phyloP scores from a whole-genome alignment of 176 grass and related monocot genomes.

The Neostapfia colusana region DNA sequence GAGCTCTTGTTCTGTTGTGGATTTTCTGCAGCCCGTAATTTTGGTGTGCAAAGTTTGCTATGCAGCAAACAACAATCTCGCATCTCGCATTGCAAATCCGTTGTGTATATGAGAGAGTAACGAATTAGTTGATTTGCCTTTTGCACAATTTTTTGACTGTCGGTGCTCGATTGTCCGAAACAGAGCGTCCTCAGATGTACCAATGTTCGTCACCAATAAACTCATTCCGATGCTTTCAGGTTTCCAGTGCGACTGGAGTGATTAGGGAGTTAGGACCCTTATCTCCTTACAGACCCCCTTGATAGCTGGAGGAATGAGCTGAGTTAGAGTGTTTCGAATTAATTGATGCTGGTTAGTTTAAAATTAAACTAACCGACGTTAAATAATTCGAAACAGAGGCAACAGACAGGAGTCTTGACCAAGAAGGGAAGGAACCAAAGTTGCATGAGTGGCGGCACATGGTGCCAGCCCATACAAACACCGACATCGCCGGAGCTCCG shows the following conservation, averaged over 20 bases:
- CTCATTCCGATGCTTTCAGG: no score
- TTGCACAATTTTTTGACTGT: not conserved
- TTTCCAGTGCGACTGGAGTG: no score
- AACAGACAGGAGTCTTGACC: not conserved
- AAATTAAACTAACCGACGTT: no score
- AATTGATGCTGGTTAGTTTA: no score
- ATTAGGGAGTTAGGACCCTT: no score
- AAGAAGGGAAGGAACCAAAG: not conserved
- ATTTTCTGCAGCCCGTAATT: constrained; percentile 6
- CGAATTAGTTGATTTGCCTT: not conserved
- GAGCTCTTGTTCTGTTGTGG: not conserved
- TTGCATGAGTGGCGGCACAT: not conserved
- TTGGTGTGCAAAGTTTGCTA: constrained; percentile 14
- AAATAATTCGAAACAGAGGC: no score
- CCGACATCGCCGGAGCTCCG: not conserved
- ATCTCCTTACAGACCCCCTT: no score
- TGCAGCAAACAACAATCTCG: not conserved
- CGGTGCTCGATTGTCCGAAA: not conserved
- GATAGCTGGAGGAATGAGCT: no score
- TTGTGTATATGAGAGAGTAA: constrained; percentile 36
- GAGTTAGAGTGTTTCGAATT: no score
- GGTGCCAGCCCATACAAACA: not conserved
- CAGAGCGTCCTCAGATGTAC: not conserved
- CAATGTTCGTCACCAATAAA: not conserved
- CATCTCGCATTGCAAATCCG: constrained; percentile 15